phyloP scores from a whole-genome alignment of 2,329 filamentous ascomycete genomes.

The Verticillium tricorpus region DNA sequence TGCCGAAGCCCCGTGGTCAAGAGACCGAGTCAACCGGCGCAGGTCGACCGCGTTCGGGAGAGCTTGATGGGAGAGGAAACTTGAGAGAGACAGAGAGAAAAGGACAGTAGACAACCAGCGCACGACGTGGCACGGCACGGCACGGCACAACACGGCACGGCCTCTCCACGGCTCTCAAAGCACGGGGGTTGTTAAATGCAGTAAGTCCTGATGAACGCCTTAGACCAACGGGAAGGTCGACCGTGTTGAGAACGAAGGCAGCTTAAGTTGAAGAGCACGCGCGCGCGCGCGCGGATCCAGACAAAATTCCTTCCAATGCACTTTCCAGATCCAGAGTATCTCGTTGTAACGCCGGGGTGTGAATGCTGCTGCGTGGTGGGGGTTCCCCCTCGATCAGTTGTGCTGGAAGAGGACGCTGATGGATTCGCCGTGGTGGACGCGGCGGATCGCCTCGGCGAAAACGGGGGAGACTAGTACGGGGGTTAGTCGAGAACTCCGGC shows the following conservation, averaged over 20 bases:
- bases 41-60: not conserved
- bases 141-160: not conserved
- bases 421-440: slow-evolving; percentile 95
- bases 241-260: not conserved
- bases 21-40: not conserved
- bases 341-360: not conserved
- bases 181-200: not conserved
- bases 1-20: not conserved
- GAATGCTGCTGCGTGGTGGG: not conserved
- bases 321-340: not conserved
- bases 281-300: not conserved
- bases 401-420: slow-evolving; percentile 80
- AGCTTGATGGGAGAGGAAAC: not conserved
- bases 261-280: not conserved
- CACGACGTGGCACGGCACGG: not conserved
- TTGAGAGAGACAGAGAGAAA: not conserved
- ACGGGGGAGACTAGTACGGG: slow-evolving; percentile 62
- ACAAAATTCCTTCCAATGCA: not conserved
- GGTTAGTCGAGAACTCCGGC: slow-evolving; percentile 1
- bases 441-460: slow-evolving; percentile 91
- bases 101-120: not conserved
- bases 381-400: slow-evolving; percentile 8
- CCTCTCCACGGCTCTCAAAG: not conserved
- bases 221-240: not conserved
- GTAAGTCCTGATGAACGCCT: not conserved